Evolutionary conservation across 2,329 filamentous ascomycete genomes (phyloP), one percentile per base, ranked within the genome.

Genomic region (Talaromyces marneffei): DNA sequence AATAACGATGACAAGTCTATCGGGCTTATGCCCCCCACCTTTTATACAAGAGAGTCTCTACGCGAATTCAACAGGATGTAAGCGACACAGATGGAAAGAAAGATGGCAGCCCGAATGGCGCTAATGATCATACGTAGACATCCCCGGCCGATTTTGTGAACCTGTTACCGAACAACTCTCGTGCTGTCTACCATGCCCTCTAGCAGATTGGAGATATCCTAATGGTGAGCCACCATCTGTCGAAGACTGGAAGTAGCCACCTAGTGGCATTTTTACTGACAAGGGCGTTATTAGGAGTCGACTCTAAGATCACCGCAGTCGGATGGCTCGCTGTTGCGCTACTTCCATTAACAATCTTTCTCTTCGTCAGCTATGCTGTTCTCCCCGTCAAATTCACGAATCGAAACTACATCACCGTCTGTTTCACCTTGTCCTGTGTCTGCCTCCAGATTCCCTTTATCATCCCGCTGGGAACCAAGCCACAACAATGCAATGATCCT

Each of bases 381-480:
- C 80, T 99, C 23, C 92, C 94, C 0, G 85, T 91, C 25, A 91
- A 96, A 68, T 93, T 91, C 79, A 97, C 94, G 6, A 86, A 91
- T 70, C 87, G 92, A 58, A 94, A 99, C 74, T 97, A 97, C 71
- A 80, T 99, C 39, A 97, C 90, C 71, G 88, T 97, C 65, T 94
- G 91, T 72, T 80, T 97, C 57, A 89, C 90, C 4, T 75, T 90
- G 48, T 90, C 85, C 4, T 85, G 93, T 42, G 78, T 88, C 44
- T 80, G 93, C 61, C 90, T 97, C 83, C 89, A 96, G 87, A 81
- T 97, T 66, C 92, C 91, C 31, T 96, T 97, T 73, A 89, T 97
- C 48, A 85, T 99, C 42, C 93, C 94, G 0, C 83, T 97, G 23
- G 91, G 85, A 12, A 85, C 86, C 27, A 83, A 87, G 63, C 91